phyloP scores from a whole-genome alignment of 2,329 filamentous ascomycete genomes.

The Fusarium pseudocircinatum region DNA sequence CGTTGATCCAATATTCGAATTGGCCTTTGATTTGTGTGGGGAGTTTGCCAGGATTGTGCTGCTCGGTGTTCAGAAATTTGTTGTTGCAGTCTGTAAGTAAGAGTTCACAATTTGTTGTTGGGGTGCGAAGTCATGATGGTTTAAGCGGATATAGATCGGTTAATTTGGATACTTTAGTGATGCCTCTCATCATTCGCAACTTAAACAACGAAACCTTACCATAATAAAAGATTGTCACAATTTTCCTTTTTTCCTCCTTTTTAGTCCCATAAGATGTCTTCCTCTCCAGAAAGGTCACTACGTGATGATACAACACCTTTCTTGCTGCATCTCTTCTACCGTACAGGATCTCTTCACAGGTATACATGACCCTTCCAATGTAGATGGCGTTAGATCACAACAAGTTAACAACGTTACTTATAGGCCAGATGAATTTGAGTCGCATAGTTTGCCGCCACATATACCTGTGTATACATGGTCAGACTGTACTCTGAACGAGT shows the following conservation, averaged over 20 bases:
- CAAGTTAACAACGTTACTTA: not conserved
- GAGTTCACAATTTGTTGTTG: not conserved
- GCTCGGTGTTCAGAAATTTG: not conserved
- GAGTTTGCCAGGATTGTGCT: not conserved
- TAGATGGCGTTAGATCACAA: not conserved
- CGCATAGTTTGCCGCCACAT: slow-evolving; percentile 68
- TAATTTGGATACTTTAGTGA: slow-evolving; percentile 14
- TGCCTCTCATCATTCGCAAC: slow-evolving; percentile 1
- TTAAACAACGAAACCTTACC: not conserved
- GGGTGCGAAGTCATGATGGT: slow-evolving; percentile 25
- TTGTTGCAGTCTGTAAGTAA: slow-evolving; percentile 22
- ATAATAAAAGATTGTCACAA: not conserved
- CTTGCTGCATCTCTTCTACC: slow-evolving; percentile 86
- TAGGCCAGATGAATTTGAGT: slow-evolving; percentile 76
- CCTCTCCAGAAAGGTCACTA: slow-evolving; percentile 53
- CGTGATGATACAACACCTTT: slow-evolving; percentile 83
- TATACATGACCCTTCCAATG: slow-evolving; percentile 43
- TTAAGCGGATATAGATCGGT: slow-evolving; percentile 40
- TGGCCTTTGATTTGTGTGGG: not conserved
- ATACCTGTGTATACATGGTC: slow-evolving; percentile 89
- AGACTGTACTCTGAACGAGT: slow-evolving; percentile 81
- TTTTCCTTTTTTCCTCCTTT: not conserved
- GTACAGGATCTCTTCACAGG: slow-evolving; percentile 77
- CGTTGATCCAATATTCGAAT: not conserved
- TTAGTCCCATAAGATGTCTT: slow-evolving; percentile 16